Percentiles rank a stretch among this genome's conserved stretches.
Conservation (phyloP, 139 green algal species). For the Chlorokybus atmophyticus region DNA sequence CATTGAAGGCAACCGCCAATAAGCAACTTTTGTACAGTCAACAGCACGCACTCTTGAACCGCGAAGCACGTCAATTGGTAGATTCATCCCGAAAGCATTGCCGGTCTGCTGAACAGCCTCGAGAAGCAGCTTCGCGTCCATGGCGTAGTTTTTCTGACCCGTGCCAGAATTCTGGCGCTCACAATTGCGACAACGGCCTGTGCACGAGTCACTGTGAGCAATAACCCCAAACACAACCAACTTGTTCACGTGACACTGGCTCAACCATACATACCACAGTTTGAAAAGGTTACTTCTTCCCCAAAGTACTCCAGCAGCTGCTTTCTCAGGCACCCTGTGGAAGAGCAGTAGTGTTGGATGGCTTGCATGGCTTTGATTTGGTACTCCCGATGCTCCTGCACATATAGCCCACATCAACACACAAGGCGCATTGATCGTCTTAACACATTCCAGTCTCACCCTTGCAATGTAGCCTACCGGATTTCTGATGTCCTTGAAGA, state of each 20-base stretch:
- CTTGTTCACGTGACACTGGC: conserved; percentile 7
- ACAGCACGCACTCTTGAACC: conserved; percentile 8
- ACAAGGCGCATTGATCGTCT: too few relatives aligned
- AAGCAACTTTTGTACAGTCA: not conserved
- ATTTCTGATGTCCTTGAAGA: too few relatives aligned
- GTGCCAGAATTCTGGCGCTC: not conserved
- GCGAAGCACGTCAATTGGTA: conserved; percentile 7
- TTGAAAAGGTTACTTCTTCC: too few relatives aligned
- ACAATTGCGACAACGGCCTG: too few relatives aligned
- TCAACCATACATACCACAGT: conserved; percentile 14
- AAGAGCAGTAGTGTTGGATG: not conserved
- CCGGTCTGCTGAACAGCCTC: not conserved
- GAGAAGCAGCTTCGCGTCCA: conserved; percentile 9
- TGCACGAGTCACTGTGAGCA: too few relatives aligned
- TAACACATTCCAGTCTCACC: too few relatives aligned
- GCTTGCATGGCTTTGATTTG: too few relatives aligned
- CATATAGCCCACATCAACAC: too few relatives aligned
- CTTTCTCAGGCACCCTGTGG: not conserved
- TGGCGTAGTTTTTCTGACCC: not conserved
- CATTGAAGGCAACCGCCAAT: too few relatives aligned
- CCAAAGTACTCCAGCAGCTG: not conserved
- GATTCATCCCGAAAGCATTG: conserved; percentile 4
- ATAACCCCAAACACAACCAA: too few relatives aligned
- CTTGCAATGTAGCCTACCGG: too few relatives aligned
- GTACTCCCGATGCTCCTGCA: too few relatives aligned